These are phyloP conservation scores for Nicotiana knightiana DNA, from an alignment of 257 asterid species.

Conservation along the genomic window DNA sequence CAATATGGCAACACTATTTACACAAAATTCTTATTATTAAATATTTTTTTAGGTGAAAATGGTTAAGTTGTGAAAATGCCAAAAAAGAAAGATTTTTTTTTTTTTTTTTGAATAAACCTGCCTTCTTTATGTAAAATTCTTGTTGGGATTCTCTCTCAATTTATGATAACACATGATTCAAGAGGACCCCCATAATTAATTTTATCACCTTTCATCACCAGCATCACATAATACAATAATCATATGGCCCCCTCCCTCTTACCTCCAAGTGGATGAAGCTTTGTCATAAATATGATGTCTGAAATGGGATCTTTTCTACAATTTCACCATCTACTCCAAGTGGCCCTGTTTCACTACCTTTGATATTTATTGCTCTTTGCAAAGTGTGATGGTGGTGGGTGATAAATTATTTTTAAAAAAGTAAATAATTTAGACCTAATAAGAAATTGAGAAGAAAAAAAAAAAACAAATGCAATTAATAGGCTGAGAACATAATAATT, in stretches of 20 bases:
- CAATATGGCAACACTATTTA: too few species aligned
- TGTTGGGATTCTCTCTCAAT: not conserved
- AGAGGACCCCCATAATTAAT: not conserved
- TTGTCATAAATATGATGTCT: conserved; percentile 17
- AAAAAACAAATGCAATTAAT: too few species aligned
- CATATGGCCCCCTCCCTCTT: not conserved
- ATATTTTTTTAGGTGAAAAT: too few species aligned
- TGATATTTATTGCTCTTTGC: not conserved
- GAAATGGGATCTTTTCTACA: not conserved
- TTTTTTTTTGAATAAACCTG: not conserved
- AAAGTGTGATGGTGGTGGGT: not conserved
- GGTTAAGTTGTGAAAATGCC: too few species aligned
- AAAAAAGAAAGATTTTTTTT: too few species aligned
- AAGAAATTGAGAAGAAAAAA: too few species aligned
- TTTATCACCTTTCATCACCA: too few species aligned
- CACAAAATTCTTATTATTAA: too few species aligned
- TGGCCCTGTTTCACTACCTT: not conserved
- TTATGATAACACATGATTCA: not conserved
- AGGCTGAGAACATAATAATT: too few species aligned
- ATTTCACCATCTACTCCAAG: conserved; percentile 3
- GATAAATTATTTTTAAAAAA: not conserved
- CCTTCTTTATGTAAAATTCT: not conserved
- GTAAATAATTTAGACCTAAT: too few species aligned
- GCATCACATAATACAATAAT: too few species aligned
- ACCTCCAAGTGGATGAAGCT: not conserved